Evolutionary conservation across 495 filamentous ascomycete genomes (phyloP), one percentile per base, ranked within the genome.

Genomic region (Neurospora sp.): DNA sequence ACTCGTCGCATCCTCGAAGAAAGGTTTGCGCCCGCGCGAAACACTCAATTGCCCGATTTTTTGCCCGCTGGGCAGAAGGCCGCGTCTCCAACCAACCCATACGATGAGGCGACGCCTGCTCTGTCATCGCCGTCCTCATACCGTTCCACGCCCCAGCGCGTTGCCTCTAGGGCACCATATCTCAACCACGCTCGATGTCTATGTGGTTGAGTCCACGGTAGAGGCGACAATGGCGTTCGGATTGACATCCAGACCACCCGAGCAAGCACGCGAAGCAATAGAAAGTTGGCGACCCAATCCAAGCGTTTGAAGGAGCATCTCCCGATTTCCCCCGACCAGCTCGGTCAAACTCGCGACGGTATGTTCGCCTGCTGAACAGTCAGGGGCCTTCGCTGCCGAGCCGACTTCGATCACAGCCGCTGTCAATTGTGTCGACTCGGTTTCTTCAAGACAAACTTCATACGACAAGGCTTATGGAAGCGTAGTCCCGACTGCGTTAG

Each of bases 261-360:
- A 41, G 0, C 40, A 4, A 41, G 16, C 40, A 0, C 14, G 40
- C 12, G 40, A 6, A 41, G 5, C 5, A 42, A 42, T 42, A 2
- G 6, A 5, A 7, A 42, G 16, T 18, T 0, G 41, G 41, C 16
- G 41, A 39, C 4, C 39, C 39, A 39, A 39, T 39, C 2, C 4
- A 4, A 39, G 39, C 9, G 1, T 4, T 39, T 39, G 39, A 0
- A 40, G 14, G 39, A 40, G 1, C 39, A 40, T 14, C 11, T 40
- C 4, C 4, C 4, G 4, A 40, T 5, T 0, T 40, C 4, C 39
- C 39, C 0, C 39, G 12, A 14, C 39, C 5, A 42, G 5, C 5
- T 3, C 40, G 12, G 0, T 14, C 14, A 1, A 5, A 0, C 0
- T 16, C 5, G 14, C 5, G 16, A 42, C 16, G 16, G 0, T 42